A percentile compares a stretch with the other conserved stretches of the same genome.
Evolutionary conservation across 129 eudicot species (phyloP).

Genomic region (Apium graveolens): DNA sequence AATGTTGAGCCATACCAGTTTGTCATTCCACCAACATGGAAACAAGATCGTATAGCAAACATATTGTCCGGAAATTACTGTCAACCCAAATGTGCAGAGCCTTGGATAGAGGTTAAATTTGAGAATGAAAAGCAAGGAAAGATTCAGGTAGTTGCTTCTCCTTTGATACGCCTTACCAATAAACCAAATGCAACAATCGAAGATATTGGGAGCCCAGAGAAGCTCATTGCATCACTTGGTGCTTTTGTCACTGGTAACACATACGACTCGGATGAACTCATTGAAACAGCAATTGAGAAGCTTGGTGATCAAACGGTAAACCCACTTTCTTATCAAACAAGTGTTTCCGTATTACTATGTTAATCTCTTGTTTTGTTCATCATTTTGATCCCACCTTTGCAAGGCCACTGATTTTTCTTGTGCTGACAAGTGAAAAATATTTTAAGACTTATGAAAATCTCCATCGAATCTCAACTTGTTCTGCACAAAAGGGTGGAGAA

Average conservation of each 20-base stretch:
- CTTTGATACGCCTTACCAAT: slow-evolving; percentile 84
- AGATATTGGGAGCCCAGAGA: slow-evolving; percentile 96
- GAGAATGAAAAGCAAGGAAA: slow-evolving; percentile 93
- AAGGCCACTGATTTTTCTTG: not conserved
- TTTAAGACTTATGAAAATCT: no score
- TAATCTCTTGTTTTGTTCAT: not conserved
- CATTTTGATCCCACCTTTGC: not conserved
- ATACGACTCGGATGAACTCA: slow-evolving; percentile 73
- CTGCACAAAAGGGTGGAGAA: no score
- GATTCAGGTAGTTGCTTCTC: slow-evolving; percentile 95
- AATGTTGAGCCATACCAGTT: slow-evolving; percentile 95
- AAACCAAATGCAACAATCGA: slow-evolving; percentile 89
- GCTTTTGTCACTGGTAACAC: slow-evolving; percentile 96
- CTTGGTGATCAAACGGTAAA: slow-evolving; percentile 83
- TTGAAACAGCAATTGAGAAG: slow-evolving; percentile 77
- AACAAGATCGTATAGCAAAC: slow-evolving; percentile 84
- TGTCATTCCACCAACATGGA: slow-evolving; percentile 86
- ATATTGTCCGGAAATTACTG: slow-evolving; percentile 93
- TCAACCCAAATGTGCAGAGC: slow-evolving; percentile 99
- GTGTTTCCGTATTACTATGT: not conserved
- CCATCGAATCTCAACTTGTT: no score
- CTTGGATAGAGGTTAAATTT: slow-evolving; percentile 99
- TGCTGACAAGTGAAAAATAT: not conserved
- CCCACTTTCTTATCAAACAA: not conserved
- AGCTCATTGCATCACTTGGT: slow-evolving; percentile 86